Percentiles rank a stretch among this genome's conserved stretches.
phyloP scores from a whole-genome alignment of 2,329 filamentous ascomycete species.

The Penicillium rolfsii region DNA sequence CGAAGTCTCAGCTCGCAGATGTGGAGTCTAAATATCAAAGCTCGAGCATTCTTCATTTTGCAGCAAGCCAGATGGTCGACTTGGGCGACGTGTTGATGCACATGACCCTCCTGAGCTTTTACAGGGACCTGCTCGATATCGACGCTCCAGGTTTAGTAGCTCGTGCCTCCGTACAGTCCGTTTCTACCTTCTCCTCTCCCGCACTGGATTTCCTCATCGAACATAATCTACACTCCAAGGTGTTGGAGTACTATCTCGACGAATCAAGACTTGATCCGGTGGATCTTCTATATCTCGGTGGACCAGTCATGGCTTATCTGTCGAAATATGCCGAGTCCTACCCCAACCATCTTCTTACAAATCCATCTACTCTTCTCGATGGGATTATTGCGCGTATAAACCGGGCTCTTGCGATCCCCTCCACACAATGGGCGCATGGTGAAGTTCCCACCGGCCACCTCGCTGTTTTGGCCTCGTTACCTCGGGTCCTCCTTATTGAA shows the following conservation, averaged over 20 bases:
- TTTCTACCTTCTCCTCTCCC: slow-evolving; percentile 45
- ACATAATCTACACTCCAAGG: slow-evolving; percentile 54
- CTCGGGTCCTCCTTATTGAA: slow-evolving; percentile 57
- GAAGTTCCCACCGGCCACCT: slow-evolving; percentile 60
- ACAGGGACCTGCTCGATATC: slow-evolving; percentile 55
- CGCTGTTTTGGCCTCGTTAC: slow-evolving; percentile 60
- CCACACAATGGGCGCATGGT: slow-evolving; percentile 56
- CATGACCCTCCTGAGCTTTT: slow-evolving; percentile 62
- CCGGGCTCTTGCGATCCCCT: slow-evolving; percentile 50
- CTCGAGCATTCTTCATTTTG: slow-evolving; percentile 58
- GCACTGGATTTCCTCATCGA: slow-evolving; percentile 57
- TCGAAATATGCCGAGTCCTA: slow-evolving; percentile 60
- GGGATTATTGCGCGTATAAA: slow-evolving; percentile 54
- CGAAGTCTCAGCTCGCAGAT: slow-evolving; percentile 55
- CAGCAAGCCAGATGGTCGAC: slow-evolving; percentile 60
- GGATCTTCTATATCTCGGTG: slow-evolving; percentile 58
- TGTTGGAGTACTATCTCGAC: slow-evolving; percentile 57
- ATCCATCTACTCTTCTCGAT: slow-evolving; percentile 44
- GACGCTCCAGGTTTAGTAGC: slow-evolving; percentile 42
- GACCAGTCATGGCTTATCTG: slow-evolving; percentile 61
- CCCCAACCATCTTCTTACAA: slow-evolving; percentile 58
- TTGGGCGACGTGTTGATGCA: slow-evolving; percentile 63
- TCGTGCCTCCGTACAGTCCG: slow-evolving; percentile 37
- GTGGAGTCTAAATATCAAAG: slow-evolving; percentile 52
- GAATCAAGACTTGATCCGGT: slow-evolving; percentile 54